Evolutionary conservation across 2,329 filamentous ascomycete genomes (phyloP).

Genomic region (Arachnomyces sp.): DNA sequence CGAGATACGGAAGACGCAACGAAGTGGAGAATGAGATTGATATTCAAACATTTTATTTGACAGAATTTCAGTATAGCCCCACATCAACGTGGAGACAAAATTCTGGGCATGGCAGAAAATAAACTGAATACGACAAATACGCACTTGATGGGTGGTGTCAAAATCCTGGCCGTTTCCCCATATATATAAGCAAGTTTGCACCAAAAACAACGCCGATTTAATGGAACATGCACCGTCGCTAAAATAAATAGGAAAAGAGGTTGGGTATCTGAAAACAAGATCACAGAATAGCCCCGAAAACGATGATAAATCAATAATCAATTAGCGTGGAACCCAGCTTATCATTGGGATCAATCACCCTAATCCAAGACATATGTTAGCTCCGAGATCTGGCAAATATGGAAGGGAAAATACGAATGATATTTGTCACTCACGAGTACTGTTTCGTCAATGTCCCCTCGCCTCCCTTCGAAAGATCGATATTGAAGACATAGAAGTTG

Average conservation of each 20-base stretch:
- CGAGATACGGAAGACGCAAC: no score
- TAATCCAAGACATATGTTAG: slow-evolving; percentile 11
- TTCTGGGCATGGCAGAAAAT: no score
- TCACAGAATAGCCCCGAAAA: background rate
- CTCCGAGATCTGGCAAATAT: slow-evolving; percentile 12
- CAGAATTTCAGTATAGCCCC: no score
- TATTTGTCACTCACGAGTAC: slow-evolving; percentile 60
- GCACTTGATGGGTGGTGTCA: background rate
- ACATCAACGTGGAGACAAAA: no score
- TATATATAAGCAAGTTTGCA: background rate
- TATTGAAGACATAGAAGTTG: slow-evolving; percentile 88
- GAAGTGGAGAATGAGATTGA: no score
- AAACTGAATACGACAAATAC: background rate
- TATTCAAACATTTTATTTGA: no score
- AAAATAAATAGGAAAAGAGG: background rate
- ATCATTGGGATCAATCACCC: slow-evolving; percentile 39
- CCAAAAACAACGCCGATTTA: background rate
- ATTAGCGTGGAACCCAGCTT: slow-evolving; percentile 28
- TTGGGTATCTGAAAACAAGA: background rate
- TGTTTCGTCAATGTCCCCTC: slow-evolving; percentile 88
- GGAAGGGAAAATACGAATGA: background rate
- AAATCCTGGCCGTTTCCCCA: background rate
- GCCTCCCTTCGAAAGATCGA: slow-evolving; percentile 89
- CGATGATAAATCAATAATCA: slow-evolving; percentile 24
- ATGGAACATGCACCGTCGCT: background rate